Evolutionary conservation across 495 filamentous ascomycete species (phyloP).

Genomic region (Xylaria longipes): DNA sequence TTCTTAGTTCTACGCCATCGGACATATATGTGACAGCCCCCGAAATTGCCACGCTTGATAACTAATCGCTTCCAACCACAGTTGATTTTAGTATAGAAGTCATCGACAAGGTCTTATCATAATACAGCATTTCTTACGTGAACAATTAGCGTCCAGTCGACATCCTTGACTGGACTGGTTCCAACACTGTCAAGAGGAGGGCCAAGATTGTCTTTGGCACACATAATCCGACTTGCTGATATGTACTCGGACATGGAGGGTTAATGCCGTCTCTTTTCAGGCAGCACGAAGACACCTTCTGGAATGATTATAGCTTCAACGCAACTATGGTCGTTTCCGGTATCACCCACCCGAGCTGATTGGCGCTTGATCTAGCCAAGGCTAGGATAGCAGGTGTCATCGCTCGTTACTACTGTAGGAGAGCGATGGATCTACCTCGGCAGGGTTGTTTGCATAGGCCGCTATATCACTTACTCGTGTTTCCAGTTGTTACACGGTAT

Average conservation of each 20-base stretch:
- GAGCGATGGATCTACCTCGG: constrained; percentile 15
- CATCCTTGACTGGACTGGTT: neutral
- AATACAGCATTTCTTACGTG: neutral
- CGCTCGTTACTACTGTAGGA: constrained; percentile 19
- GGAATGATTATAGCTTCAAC: constrained; percentile 17
- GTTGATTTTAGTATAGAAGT: neutral
- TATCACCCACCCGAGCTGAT: constrained; percentile 7
- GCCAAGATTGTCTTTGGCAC: constrained; percentile 1
- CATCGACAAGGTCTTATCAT: neutral
- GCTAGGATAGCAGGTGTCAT: constrained; percentile 23
- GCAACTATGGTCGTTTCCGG: constrained; percentile 12
- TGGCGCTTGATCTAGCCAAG: constrained; percentile 9
- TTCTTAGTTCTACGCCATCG: neutral
- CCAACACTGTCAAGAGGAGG: neutral
- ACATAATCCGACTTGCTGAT: constrained; percentile 7
- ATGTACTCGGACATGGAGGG: neutral
- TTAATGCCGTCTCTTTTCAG: neutral
- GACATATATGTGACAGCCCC: neutral
- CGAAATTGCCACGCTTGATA: neutral
- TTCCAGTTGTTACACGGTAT: constrained; percentile 15
- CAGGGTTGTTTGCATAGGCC: constrained; percentile 19
- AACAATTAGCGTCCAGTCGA: neutral
- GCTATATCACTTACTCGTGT: neutral
- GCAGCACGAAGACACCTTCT: constrained; percentile 13
- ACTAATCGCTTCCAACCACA: neutral